These are phyloP conservation scores for Solanum chmielewskii DNA, from an alignment of 257 asterid genomes.

Conservation along the genomic window DNA sequence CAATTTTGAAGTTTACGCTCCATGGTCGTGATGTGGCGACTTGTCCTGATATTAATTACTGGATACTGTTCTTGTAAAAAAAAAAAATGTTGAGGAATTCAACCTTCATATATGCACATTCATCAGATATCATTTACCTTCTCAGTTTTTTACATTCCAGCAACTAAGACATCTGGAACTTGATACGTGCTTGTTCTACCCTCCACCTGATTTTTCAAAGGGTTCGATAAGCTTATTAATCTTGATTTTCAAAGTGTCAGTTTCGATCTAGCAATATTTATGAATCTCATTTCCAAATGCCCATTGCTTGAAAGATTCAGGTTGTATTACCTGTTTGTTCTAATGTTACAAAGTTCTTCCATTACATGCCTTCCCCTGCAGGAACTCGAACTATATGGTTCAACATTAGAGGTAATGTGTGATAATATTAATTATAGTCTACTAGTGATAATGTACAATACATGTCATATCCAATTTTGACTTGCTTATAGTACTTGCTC, in stretches of 20 bases:
- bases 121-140: neutral
- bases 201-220: conserved; percentile 26
- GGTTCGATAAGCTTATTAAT: conserved; percentile 30
- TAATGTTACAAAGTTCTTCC: conserved; percentile 33
- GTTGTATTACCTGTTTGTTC: conserved; percentile 22
- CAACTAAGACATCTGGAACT: neutral
- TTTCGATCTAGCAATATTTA: conserved; percentile 14
- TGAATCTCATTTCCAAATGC: conserved; percentile 27
- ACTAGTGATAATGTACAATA: neutral
- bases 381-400: conserved; percentile 36
- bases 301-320: conserved; percentile 35
- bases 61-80: neutral
- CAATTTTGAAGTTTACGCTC: conserved; percentile 2
- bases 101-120: neutral
- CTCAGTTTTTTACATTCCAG: neutral
- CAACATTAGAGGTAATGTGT: conserved; percentile 38
- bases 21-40: too few relatives aligned
- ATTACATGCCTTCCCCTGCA: conserved; percentile 3
- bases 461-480: neutral
- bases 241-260: conserved; percentile 31
- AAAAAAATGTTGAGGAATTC: neutral
- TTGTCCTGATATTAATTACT: neutral
- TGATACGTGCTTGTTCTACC: conserved; percentile 28
- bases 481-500: conserved; percentile 32
- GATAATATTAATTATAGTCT: neutral